Evolutionary conservation across 352 stramenopile species (phyloP), one percentile per base, ranked within the genome.

Genomic region (Globisporangium apiculatum): DNA sequence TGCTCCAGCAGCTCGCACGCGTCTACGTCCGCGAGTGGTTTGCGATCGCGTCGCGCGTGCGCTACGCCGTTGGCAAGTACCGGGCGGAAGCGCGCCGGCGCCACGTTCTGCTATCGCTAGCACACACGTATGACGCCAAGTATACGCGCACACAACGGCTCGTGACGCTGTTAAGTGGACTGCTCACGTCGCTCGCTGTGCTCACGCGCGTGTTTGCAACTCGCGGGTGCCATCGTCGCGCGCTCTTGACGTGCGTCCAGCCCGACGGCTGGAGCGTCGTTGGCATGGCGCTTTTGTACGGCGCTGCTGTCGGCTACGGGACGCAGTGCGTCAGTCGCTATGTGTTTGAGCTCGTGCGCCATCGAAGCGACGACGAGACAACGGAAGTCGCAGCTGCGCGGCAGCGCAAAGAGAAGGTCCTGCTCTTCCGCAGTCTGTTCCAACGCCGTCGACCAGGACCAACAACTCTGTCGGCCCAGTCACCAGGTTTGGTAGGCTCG

Each of bases 391-490:
- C 75, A 0, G 69, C 67, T 9, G 76, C 78, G 41, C 62, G 79
- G 15, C 79, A 87, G 47, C 76, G 83, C 41, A 92, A 92, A 56
- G 83, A 92, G 51, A 90, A 89, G 52, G 75, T 89, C 9, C 60
- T 90, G 53, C 58, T 89, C 7, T 89, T 87, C 48, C 73, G 73
- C 6, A 62, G 63, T 3, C 51, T 73, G 17, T 77, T 77, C n/a
- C 47, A 65, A 14, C 64, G 60, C 2, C 52, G 45, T 24, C 45
- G n/a, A 11, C 35, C 1, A 14, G 45, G 0, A 53, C 38, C 8
- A 5, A 43, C 24, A 53, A 11, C 24, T 50, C 59, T 11, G 38
- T 54, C 6, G 58, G 51, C n/a, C 10, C 51, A 5, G 40, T 36
- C 9, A 58, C n/a, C 35, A 54, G n/a, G 24, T 2, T 31, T 31